These are phyloP conservation scores for Amphicarpaea edgeworthii DNA, from an alignment of 306 rosid species.

Conservation along the genomic window DNA sequence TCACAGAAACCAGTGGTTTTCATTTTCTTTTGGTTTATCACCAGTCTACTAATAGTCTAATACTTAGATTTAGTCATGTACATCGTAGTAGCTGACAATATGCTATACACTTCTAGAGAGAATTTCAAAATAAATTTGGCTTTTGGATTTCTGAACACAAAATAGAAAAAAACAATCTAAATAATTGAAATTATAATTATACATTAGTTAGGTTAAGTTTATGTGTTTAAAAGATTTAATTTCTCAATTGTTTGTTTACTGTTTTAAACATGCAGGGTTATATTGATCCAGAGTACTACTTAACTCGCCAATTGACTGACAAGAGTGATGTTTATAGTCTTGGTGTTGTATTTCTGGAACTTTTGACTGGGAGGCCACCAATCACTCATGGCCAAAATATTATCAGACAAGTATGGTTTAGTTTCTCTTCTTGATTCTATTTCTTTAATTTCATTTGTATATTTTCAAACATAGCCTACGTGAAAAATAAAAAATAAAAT, in stretches of 20 bases:
- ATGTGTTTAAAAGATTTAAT: slow-evolving; percentile 22
- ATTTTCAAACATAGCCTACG: neutral
- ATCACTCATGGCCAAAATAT: slow-evolving; percentile 87
- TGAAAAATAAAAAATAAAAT: no score
- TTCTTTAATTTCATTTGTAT: neutral
- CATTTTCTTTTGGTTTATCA: no score
- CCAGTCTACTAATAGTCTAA: no score
- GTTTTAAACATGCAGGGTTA: slow-evolving; percentile 70
- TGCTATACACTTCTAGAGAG: neutral
- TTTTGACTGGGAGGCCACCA: slow-evolving; percentile 86
- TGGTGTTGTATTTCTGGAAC: slow-evolving; percentile 89
- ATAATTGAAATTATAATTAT: neutral
- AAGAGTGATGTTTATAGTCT: slow-evolving; percentile 96
- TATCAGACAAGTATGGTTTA: slow-evolving; percentile 75
- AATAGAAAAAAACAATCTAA: neutral
- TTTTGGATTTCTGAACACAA: neutral
- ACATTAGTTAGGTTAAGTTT: neutral
- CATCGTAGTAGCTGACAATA: neutral
- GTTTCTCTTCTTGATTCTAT: no score
- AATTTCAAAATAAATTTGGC: slow-evolving; percentile 19
- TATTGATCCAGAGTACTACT: slow-evolving; percentile 91
- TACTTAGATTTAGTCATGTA: no score
- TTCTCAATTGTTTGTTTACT: neutral
- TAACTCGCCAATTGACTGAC: slow-evolving; percentile 80
- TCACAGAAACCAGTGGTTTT: no score